These are phyloP conservation scores for Flaveria floridana DNA, from an alignment of 140 eudicot genomes.

Conservation along the genomic window DNA sequence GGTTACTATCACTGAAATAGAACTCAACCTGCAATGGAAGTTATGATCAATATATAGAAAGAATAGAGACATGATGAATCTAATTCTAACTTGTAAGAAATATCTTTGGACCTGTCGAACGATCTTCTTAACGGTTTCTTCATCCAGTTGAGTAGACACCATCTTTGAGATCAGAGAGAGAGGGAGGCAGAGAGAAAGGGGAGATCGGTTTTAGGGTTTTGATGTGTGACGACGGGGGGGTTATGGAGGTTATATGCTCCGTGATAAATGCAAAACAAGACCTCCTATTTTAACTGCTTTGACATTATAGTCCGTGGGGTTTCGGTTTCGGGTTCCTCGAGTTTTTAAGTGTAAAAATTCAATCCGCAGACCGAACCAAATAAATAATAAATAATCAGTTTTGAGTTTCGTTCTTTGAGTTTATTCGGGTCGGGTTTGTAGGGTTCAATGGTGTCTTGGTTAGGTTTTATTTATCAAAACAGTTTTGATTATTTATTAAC, in stretches of 20 bases:
- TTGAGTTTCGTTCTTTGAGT: too few relatives aligned
- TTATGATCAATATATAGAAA: background rate
- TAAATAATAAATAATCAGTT: too few relatives aligned
- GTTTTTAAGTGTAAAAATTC: too few relatives aligned
- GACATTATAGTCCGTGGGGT: background rate
- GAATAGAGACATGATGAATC: background rate
- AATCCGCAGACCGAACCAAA: too few relatives aligned
- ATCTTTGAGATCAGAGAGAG: conserved; percentile 25
- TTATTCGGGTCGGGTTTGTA: too few relatives aligned
- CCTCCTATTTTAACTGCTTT: conserved; percentile 7
- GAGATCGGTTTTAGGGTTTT: conserved; percentile 33
- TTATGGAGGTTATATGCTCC: conserved; percentile 1
- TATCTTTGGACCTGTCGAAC: conserved; percentile 65
- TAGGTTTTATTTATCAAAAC: too few relatives aligned
- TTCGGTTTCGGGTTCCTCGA: too few relatives aligned
- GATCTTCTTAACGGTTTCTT: conserved; percentile 79
- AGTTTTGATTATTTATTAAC: too few relatives aligned
- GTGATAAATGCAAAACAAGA: background rate
- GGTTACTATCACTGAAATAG: conserved; percentile 91
- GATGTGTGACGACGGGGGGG: conserved; percentile 2
- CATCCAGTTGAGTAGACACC: conserved; percentile 51
- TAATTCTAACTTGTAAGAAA: background rate
- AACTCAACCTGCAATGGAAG: conserved; percentile 74
- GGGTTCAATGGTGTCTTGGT: too few relatives aligned
- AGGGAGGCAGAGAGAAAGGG: background rate